Base-by-base conservation (phyloP, 108 stramenopile genomes). In the Cyclotella baltica region DNA sequence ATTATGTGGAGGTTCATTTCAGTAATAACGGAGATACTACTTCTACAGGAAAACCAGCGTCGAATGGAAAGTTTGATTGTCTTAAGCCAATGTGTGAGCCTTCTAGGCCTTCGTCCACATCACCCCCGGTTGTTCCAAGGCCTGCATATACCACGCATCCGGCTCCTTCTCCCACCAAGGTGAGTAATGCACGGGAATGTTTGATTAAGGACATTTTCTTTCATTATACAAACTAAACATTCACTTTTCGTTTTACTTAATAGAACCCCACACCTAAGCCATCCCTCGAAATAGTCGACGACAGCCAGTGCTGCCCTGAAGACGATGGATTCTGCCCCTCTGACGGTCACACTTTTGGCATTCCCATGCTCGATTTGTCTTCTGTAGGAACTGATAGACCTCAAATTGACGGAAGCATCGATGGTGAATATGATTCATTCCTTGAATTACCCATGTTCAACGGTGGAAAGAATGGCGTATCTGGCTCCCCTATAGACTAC, bases 1-100 rank as follows among this genome's bases (percentile, higher is more conserved):
- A 67, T 20, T 67, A 19, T 67, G 65, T 67, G 4, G 65, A 67
- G 29, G 27, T 67, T 50, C 65, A 50, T 29, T 67, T 67, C 47
- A 5, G 16, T 28, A 20, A 20, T 13, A 29, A 20, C 4, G 38
- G 20, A 13, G 9, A 64, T 29, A 64, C 63, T 20, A 40, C 38
- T 6, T 40, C 37, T 22, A 40, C 63, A 5, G 63, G 63, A 5
- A 64, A 37, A n/a, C 20, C 63, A 28, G 63, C 63, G 36, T 11
- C 63, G 18, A 23, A 64, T 64, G 63, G 63, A 64, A 22, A 37
- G 15, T 64, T 29, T 8, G 22, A 20, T 23, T 64, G 63, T 29
- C 28, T 64, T 3, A 64, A 31, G 20, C 58, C 58, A 53, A n/a
- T 2, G 16, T 2, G 33, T 4, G 27, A 43, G 46, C 20, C 64